Evolutionary conservation across 257 asterid genomes (phyloP).

Genomic region (Capsicum rhomboideum): DNA sequence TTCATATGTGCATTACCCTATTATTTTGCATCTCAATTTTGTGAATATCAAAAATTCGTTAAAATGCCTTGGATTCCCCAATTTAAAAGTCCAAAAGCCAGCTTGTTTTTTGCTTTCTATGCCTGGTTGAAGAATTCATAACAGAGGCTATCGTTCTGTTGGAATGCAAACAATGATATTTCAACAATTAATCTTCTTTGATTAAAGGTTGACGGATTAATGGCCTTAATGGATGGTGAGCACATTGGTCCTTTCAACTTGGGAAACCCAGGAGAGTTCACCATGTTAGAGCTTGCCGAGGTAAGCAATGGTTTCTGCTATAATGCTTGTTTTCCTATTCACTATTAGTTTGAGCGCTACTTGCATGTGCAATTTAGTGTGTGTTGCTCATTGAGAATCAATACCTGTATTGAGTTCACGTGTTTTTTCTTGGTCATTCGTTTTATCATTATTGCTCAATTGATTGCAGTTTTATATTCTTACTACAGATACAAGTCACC

Average conservation of each 20-base stretch:
- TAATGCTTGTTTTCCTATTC: background rate
- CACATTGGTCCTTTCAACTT: conserved; percentile 50
- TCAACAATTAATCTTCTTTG: background rate
- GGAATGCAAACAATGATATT: background rate
- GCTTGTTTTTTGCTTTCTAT: background rate
- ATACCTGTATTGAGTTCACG: background rate
- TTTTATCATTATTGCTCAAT: background rate
- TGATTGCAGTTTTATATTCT: background rate
- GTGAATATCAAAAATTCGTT: background rate
- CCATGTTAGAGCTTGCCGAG: conserved; percentile 49
- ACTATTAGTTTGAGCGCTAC: background rate
- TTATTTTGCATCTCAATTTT: background rate
- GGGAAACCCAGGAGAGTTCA: conserved; percentile 55
- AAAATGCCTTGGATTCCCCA: background rate
- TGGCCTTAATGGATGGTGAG: conserved; percentile 46
- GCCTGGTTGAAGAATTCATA: background rate
- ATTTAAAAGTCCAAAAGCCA: background rate
- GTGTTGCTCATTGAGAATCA: background rate
- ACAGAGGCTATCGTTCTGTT: background rate
- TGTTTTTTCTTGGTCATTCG: background rate
- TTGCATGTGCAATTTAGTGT: background rate
- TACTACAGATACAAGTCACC: background rate
- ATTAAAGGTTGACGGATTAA: conserved; percentile 37
- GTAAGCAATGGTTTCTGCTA: conserved; percentile 13
- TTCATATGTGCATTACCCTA: background rate